Conservation (phyloP, 2,329 filamentous ascomycete genomes). For the Claviceps sp. region DNA sequence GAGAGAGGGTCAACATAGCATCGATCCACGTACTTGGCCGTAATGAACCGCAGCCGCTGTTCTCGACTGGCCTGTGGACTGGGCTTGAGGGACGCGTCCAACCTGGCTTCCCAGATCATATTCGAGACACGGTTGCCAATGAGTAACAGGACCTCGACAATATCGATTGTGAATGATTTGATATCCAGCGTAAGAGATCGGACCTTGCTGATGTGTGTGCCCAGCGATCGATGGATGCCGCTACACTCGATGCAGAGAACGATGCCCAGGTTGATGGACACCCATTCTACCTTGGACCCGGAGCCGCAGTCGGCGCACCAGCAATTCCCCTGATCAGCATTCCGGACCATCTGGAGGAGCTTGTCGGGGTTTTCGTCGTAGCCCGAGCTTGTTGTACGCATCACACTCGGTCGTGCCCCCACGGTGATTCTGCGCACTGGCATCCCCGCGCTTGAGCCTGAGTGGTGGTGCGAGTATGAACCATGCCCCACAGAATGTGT, state of each 20-base stretch:
- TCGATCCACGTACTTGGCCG: constrained; percentile 79
- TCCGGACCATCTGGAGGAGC: constrained; percentile 73
- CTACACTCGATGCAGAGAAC: constrained; percentile 96
- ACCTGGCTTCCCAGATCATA: constrained; percentile 84
- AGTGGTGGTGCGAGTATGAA: constrained; percentile 35
- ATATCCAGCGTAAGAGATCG: constrained; percentile 91
- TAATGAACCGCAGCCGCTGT: constrained; percentile 89
- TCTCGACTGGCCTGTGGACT: constrained; percentile 68
- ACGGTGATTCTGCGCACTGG: constrained; percentile 82
- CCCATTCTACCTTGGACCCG: constrained; percentile 90
- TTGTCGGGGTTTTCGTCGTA: constrained; percentile 76
- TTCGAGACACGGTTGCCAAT: constrained; percentile 93
- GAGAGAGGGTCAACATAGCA: constrained; percentile 70
- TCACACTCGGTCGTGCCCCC: constrained; percentile 66
- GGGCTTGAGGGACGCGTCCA: constrained; percentile 65
- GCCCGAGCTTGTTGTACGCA: constrained; percentile 53
- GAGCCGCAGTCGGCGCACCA: constrained; percentile 93
- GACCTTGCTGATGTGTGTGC: constrained; percentile 95
- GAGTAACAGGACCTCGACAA: constrained; percentile 81
- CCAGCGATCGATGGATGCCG: constrained; percentile 88
- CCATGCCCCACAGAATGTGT: constrained; percentile 55
- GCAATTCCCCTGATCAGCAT: constrained; percentile 82
- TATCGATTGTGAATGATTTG: constrained; percentile 91
- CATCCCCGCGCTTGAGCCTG: constrained; percentile 33
- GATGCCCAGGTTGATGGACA: constrained; percentile 94